A percentile compares a stretch with the other conserved stretches of the same genome.
Conservation (phyloP, 2,329 filamentous ascomycete genomes). For the Fusarium albidum region DNA sequence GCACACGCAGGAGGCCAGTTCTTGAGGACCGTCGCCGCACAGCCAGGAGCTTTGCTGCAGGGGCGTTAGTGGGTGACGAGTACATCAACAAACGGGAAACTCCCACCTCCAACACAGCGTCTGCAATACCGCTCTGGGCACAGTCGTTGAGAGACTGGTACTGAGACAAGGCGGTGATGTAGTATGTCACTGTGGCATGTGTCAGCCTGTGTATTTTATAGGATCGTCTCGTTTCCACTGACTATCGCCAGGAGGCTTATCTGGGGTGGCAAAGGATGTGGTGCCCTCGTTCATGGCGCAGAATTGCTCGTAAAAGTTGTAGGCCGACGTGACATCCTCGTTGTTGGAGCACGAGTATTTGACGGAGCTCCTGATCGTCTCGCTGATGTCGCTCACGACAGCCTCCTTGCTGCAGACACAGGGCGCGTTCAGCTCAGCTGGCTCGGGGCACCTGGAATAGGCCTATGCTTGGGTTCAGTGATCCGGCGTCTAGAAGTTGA, state of each 20-base stretch:
- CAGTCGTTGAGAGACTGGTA: slow-evolving; percentile 56
- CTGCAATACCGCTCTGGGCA: slow-evolving; percentile 53
- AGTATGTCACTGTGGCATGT: slow-evolving; percentile 56
- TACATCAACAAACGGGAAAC: rapidly evolving
- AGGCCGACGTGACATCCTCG: slow-evolving; percentile 56
- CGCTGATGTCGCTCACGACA: slow-evolving; percentile 54
- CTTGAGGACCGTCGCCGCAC: slow-evolving; percentile 56
- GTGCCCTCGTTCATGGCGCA: slow-evolving; percentile 60
- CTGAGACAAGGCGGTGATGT: slow-evolving; percentile 59
- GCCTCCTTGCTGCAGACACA: slow-evolving; percentile 62
- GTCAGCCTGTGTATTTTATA: neutral
- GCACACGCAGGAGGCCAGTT: slow-evolving; percentile 61
- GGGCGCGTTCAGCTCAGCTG: slow-evolving; percentile 54
- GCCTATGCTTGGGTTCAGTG: slow-evolving; percentile 16
- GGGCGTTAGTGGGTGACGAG: neutral
- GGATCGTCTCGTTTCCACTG: slow-evolving; percentile 30
- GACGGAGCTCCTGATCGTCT: slow-evolving; percentile 53
- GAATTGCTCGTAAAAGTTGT: slow-evolving; percentile 60
- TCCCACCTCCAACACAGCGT: slow-evolving; percentile 52
- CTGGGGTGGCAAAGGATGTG: slow-evolving; percentile 55
- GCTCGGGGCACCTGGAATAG: slow-evolving; percentile 46
- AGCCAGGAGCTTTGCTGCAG: slow-evolving; percentile 44
- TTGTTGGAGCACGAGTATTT: slow-evolving; percentile 56
- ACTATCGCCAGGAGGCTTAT: slow-evolving; percentile 61
- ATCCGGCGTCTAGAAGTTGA: neutral